These are phyloP conservation scores for Henckelia pumila DNA, from an alignment of 257 asterid species.

Conservation along the genomic window DNA sequence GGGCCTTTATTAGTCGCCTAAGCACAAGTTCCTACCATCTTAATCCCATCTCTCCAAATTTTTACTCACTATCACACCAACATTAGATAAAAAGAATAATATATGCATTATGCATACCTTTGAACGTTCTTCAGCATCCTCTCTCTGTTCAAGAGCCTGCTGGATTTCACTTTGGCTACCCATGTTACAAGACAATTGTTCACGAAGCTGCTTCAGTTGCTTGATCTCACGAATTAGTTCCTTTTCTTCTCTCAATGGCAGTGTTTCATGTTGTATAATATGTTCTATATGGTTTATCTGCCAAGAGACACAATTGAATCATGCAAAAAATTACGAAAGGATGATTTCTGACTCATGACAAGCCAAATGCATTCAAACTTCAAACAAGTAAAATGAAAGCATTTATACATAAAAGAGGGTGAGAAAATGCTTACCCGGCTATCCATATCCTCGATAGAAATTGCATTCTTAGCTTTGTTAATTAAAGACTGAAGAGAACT, in stretches of 20 bases:
- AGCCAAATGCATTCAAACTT: slow-evolving; percentile 1
- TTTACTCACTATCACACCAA: neutral
- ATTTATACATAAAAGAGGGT: neutral
- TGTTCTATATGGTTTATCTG: slow-evolving; percentile 71
- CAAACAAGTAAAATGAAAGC: slow-evolving; percentile 11
- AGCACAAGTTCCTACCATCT: neutral
- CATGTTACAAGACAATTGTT: slow-evolving; percentile 76
- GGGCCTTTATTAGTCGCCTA: neutral
- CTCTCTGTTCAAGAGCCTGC: slow-evolving; percentile 81
- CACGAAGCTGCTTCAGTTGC: slow-evolving; percentile 87
- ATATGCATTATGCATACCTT: slow-evolving; percentile 48
- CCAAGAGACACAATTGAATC: slow-evolving; percentile 19
- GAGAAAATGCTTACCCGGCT: slow-evolving; percentile 49
- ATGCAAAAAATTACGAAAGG: neutral
- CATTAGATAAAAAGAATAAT: slow-evolving; percentile 5
- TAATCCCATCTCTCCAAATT: neutral
- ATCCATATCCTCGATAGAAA: slow-evolving; percentile 77
- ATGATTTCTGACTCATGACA: slow-evolving; percentile 9
- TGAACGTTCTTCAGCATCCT: slow-evolving; percentile 65
- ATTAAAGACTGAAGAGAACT: slow-evolving; percentile 69
- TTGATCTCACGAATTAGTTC: slow-evolving; percentile 84
- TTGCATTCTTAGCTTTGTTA: slow-evolving; percentile 90
- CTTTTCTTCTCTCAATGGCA: slow-evolving; percentile 80
- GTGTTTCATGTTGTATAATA: slow-evolving; percentile 86
- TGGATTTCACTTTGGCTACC: slow-evolving; percentile 87